Base-by-base conservation (phyloP, 176 grass and related monocot genomes). In the Lolium rigidum region DNA sequence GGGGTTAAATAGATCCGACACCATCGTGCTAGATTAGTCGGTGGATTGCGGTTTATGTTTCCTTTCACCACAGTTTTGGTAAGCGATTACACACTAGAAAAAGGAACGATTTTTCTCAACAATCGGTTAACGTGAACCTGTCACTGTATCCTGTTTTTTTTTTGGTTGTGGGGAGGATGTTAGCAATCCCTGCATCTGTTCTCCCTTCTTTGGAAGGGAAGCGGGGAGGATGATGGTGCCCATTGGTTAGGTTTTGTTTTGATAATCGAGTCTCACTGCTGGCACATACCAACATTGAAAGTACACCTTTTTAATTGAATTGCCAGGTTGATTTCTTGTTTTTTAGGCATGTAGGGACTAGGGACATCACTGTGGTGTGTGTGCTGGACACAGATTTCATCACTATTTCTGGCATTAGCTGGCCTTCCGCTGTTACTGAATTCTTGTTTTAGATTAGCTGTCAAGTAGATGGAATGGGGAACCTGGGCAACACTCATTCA, bases 121-220 rank as follows among this genome's bases (percentile, higher is more conserved):
- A 20, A 44, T 54, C 7, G 39, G 0, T 49, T 43, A 17, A 74
- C 50, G 14, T 38, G 9, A 31, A 11, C 44, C 57, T 25, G 21
- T 5, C 48, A n/a, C 63, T 81, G 2, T 70, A 9, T 77, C 79
- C 2, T 79, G 54, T 51, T 88, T 9, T 39, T 3, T 51, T 88
- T 9, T 39, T 3, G 16, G 12, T 83, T 3, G 12, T 24, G 0
- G 12, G 46, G 46, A 1, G 9, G 46, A 47, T 47, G 8, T 47
- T 47, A 47, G 46, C 46, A 2, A 2, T 10, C 46, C 46, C 46
- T 47, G 8, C 0, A 47, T 47, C 8, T 47, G 46, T 47, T 44
- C 5, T 43, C 31, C 31, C 31, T 35, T 35, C 1, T 35, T 35
- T 35, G 31, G 31, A 35, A 35, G 31, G 31, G 31, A 43, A 43